Base-by-base conservation (phyloP, 176 grass and related monocot genomes). In the Phragmites australis region DNA sequence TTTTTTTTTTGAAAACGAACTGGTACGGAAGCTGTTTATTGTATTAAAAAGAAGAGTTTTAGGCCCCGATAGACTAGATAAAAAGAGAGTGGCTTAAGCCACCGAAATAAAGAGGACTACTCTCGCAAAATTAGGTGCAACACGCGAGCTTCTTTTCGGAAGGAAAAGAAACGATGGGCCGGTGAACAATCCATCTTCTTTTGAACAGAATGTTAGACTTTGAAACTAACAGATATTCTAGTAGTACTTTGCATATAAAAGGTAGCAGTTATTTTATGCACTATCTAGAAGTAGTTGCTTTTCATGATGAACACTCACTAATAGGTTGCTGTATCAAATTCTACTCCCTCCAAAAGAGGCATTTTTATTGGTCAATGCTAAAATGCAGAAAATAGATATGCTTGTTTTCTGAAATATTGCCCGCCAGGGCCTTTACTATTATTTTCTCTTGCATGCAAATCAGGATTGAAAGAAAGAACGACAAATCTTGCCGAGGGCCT, bases 141-240 rank as follows among this genome's bases (percentile, higher is more conserved):
- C n/a, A n/a, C n/a, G n/a, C 6, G 5, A 50, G 71, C 71, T 55
- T 81, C 77, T 89, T 85, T 84, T 72, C 6, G 21, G 14, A 40
- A 37, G 11, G 27, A 39, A 89, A 43, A 71, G 81, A 81, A 76
- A 57, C 82, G 64, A 71, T 81, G 87, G 77, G 66, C 71, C 74
- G 71, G 71, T 55, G 82, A 81, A 81, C 87, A 81, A 81, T 85
- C 77, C 29, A 17, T 56, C 77, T 49, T 85, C 78, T 76, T 89
- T 62, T 62, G 2, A 54, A 59, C 18, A 75, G 87, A 75, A 75
- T 84, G 75, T 72, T 84, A 31, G 62, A 46, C 46, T 75, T 75
- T 45, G 68, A 55, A 84, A 65, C 14, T 42, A 23, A 39, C 61
- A 68, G 30, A 60, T 72, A 81, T 61, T 49, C 21, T 74, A 26